Conservation (phyloP, 140 eudicot species). For the Anethum foeniculum region DNA sequence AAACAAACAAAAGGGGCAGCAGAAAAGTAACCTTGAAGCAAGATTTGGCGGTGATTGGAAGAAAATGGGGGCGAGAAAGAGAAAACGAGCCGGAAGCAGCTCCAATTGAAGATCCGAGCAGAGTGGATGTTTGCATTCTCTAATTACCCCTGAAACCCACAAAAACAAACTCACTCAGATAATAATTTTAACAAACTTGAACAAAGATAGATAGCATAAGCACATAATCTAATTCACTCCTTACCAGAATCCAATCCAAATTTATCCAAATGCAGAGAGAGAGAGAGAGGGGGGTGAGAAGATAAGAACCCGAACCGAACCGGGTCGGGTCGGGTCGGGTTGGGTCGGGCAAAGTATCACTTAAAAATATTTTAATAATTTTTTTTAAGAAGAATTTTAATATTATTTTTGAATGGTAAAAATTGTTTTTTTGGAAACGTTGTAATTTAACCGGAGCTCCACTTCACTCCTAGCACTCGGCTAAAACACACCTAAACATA, state of each 20-base stretch:
- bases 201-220: neutral
- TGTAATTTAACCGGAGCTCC: too few relatives aligned
- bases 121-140: neutral
- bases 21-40: neutral
- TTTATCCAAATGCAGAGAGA: neutral
- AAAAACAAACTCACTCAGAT: too few relatives aligned
- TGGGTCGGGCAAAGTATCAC: too few relatives aligned
- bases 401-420: too few relatives aligned
- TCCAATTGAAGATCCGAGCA: neutral
- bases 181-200: neutral
- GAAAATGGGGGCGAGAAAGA: neutral
- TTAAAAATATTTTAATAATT: too few relatives aligned
- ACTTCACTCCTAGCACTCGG: too few relatives aligned
- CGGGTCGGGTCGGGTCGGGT: too few relatives aligned
- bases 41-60: neutral
- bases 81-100: neutral
- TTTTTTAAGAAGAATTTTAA: too few relatives aligned
- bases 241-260: neutral
- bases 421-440: too few relatives aligned
- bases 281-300: neutral
- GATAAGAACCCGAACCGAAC: too few relatives aligned
- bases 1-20: neutral
- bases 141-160: neutral
- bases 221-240: neutral
- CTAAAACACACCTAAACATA: too few relatives aligned